phyloP scores from a whole-genome alignment of 176 grass and related monocot species.

The Phoenix dactylifera region DNA sequence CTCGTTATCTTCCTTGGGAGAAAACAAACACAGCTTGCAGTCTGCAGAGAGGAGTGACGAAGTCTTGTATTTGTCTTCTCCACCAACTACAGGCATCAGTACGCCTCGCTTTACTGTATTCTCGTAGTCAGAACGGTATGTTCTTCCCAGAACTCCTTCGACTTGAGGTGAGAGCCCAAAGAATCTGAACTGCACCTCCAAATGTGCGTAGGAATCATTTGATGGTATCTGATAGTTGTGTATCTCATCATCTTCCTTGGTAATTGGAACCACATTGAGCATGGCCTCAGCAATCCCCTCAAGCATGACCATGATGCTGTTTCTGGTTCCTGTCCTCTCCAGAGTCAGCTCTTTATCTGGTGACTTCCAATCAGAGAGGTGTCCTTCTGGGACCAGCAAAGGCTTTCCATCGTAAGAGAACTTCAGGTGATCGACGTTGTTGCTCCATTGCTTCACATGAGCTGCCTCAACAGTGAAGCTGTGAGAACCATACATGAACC shows the following conservation, averaged over 20 bases:
- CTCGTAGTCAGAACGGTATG: conserved; percentile 20
- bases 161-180: conserved; percentile 7
- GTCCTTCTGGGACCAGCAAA: conserved; percentile 18
- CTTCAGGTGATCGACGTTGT: conserved; percentile 18
- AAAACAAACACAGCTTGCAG: too few relatives aligned
- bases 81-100: conserved; percentile 27
- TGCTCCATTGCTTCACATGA: conserved; percentile 1
- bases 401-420: conserved; percentile 21
- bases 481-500: conserved; percentile 21
- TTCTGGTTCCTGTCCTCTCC: conserved; percentile 24
- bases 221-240: conserved; percentile 15
- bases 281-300: conserved; percentile 14
- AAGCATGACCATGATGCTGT: conserved; percentile 16
- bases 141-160: conserved; percentile 32
- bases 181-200: conserved; percentile 26
- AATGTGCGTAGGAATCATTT: conserved; percentile 25
- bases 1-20: too few relatives aligned
- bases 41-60: conserved; percentile 19
- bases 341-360: conserved; percentile 14
- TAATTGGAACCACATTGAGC: too few relatives aligned
- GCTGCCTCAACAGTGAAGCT: conserved; percentile 22
- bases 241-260: too few relatives aligned
- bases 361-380: conserved; percentile 28
- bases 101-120: conserved; percentile 25
- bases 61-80: conserved; percentile 25